Base-by-base conservation (phyloP, 257 asterid genomes). In the Eucommia ulmoides region DNA sequence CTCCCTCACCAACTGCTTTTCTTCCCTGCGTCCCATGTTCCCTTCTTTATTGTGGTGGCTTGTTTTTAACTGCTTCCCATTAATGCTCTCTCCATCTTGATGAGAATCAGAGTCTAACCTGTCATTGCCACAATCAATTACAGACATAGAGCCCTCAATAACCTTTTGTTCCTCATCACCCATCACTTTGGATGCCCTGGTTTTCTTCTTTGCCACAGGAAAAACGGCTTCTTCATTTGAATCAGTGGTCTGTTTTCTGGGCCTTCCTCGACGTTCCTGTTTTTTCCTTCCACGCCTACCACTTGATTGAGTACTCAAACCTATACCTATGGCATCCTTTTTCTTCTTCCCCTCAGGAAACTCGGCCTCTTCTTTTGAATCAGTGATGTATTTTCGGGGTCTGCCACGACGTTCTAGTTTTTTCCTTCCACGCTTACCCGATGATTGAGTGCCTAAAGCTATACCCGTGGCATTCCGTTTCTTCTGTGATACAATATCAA, bases 1-100 rank as follows among this genome's bases (percentile, higher is more conserved):
- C 57, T 81, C 91, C 74, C 92, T 79, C 66, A 83, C 59, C 41
- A 67, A 53, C 66, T 81, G 84, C 66, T 86, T 70, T 70, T 66
- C 84, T 64, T 68, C 81, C 59, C 75, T 74, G 52, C 67, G 81
- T 41, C 94, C 77, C 71, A 59, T 24, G 20, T 69, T 77, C 45
- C 61, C 51, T 42, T 54, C 74, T 41, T 57, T 67, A 22, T 60
- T 56, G 17, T 9, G 14, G 22, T 38, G 49, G 42, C 9, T 49
- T 11, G 1, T 57, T 19, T 8, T 54, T 29, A 26, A 33, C 45
- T 52, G 33, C 54, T 7, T 48, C 56, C 7, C 25, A 26, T 20
- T 33, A 24, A 29, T 29, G 64, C 25, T 64, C 60, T 59, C 42
- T 45, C 52, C 63, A 15, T 17, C 41, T 11, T 55, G 61, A 26